Evolutionary conservation across 768 basidiomycete species (phyloP).

Genomic region (Amanita muscaria): DNA sequence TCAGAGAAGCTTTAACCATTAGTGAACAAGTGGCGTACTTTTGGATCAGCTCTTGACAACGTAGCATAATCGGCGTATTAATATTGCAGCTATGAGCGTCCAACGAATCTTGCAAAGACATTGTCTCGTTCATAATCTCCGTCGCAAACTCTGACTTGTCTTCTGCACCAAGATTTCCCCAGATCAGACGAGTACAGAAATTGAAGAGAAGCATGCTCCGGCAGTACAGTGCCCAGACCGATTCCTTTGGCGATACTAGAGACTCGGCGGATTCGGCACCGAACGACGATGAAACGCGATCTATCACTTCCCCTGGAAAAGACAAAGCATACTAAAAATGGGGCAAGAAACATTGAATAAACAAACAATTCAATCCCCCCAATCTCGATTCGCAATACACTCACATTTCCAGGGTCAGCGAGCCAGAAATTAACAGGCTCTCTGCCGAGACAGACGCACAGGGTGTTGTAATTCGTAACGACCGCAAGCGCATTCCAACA

Average conservation of each 20-base stretch:
- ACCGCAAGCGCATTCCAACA: conserved; percentile 71
- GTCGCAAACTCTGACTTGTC: conserved; percentile 52
- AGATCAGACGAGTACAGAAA: conserved; percentile 48
- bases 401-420: conserved; percentile 59
- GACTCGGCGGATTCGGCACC: conserved; percentile 28
- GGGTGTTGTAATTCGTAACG: conserved; percentile 57
- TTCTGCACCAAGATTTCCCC: conserved; percentile 32
- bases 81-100: conserved; percentile 63
- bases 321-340: conserved; percentile 46
- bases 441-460: conserved; percentile 57
- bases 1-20: conserved; percentile 32
- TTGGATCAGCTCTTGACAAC: conserved; percentile 62
- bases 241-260: conserved; percentile 63
- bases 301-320: conserved; percentile 67
- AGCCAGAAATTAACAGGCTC: conserved; percentile 50
- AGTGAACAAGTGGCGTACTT: conserved; percentile 53
- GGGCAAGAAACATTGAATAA: too few relatives aligned
- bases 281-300: conserved; percentile 35
- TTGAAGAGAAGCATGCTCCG: conserved; percentile 79
- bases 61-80: conserved; percentile 59
- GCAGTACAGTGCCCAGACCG: conserved; percentile 77
- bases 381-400: too few relatives aligned
- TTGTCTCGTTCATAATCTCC: conserved; percentile 59
- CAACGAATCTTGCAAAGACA: conserved; percentile 56
- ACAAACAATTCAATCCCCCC: too few relatives aligned